Conservation (phyloP, 495 filamentous ascomycete species). For the Neurospora sp. region DNA sequence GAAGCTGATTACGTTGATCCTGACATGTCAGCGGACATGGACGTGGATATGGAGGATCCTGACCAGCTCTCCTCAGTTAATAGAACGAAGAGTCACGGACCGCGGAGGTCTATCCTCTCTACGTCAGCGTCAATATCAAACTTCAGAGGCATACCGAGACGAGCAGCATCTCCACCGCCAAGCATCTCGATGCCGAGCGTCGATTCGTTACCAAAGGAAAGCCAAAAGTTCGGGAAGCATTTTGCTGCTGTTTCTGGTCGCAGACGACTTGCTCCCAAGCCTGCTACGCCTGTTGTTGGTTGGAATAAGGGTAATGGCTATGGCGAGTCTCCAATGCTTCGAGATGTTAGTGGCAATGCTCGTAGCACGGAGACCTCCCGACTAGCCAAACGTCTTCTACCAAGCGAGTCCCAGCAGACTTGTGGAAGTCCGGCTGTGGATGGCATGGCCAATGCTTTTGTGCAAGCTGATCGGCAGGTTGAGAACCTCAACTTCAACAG, state of each 20-base stretch:
- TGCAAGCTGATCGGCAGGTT: slow-evolving; percentile 8
- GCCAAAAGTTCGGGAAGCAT: slow-evolving; percentile 22
- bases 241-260: slow-evolving; percentile 25
- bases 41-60: neutral
- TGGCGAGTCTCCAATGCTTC: neutral
- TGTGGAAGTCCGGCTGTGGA: slow-evolving; percentile 25
- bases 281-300: neutral
- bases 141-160: neutral
- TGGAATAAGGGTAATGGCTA: neutral
- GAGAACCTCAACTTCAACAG: neutral
- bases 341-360: neutral
- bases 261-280: neutral
- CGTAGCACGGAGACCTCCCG: neutral
- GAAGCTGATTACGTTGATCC: slow-evolving; percentile 4
- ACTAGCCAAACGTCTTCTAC: slow-evolving; percentile 19
- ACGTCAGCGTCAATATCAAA: neutral
- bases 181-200: neutral
- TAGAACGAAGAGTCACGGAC: neutral
- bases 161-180: slow-evolving; percentile 18
- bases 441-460: slow-evolving; percentile 34
- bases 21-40: neutral
- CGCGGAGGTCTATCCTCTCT: neutral
- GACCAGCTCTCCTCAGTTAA: neutral
- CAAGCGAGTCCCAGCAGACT: slow-evolving; percentile 30
- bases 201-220: slow-evolving; percentile 3